phyloP scores from a whole-genome alignment of 2,329 filamentous ascomycete species.

The Fusarium transvaalense region DNA sequence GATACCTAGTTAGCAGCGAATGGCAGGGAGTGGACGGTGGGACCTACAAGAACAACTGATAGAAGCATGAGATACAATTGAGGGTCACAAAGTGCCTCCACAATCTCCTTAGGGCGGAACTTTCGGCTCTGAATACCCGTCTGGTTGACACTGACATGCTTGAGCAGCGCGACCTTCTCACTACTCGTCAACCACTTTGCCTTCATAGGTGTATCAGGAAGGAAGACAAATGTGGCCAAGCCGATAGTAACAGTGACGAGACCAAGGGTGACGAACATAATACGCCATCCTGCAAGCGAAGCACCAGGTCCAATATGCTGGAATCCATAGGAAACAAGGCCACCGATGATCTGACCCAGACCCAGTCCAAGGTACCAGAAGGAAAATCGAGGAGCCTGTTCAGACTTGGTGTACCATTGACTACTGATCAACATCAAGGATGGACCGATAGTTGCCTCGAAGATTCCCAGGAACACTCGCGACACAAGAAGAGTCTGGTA shows the following conservation, averaged over 20 bases:
- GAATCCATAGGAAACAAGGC: constrained; percentile 72
- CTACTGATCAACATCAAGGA: constrained; percentile 71
- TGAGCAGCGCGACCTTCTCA: constrained; percentile 63
- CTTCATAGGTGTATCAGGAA: constrained; percentile 62
- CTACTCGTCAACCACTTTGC: constrained; percentile 60
- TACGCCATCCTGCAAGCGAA: constrained; percentile 73
- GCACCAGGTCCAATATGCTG: constrained; percentile 67
- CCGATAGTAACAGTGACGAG: constrained; percentile 56
- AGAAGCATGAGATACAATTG: constrained; percentile 65
- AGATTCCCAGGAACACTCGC: constrained; percentile 70
- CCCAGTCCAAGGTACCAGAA: constrained; percentile 73
- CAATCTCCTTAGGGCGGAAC: constrained; percentile 65
- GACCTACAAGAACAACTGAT: constrained; percentile 61
- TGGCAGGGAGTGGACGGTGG: accelerated
- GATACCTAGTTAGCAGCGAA: background rate
- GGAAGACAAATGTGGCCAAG: constrained; percentile 50
- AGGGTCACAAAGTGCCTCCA: constrained; percentile 65
- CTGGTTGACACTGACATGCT: constrained; percentile 69
- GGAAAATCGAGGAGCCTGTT: constrained; percentile 70
- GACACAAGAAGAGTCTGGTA: constrained; percentile 67
- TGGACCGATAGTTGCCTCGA: constrained; percentile 71
- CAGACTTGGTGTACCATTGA: constrained; percentile 72
- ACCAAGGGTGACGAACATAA: constrained; percentile 78
- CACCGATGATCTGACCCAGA: constrained; percentile 71
- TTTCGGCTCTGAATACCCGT: constrained; percentile 67